Conservation (phyloP, 2,329 filamentous ascomycete genomes). For the Neonectria sp. region DNA sequence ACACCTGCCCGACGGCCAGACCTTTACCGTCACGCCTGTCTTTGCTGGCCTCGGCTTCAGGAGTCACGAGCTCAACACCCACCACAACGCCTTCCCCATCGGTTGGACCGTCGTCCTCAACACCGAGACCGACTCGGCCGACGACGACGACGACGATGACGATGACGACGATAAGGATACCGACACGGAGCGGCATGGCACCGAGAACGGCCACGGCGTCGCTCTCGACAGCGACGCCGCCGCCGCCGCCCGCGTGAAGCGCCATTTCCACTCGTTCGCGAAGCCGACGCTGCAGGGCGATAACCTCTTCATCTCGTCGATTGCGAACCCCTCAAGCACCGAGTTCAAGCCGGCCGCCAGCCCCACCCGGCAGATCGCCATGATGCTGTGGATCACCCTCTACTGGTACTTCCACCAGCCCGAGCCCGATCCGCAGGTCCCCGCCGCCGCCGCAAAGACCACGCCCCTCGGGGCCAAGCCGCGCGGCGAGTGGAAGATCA, state of each 20-base stretch:
- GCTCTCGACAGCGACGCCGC: conserved; percentile 26
- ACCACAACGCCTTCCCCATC: conserved; percentile 81
- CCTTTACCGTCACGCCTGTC: conserved; percentile 84
- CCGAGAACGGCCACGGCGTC: conserved; percentile 39
- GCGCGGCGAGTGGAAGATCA: conserved; percentile 88
- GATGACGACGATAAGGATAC: conserved; percentile 47
- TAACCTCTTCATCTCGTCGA: conserved; percentile 91
- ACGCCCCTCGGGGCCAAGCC: conserved; percentile 82
- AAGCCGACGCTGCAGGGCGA: conserved; percentile 84
- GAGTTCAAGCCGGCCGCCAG: conserved; percentile 87
- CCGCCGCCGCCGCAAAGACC: conserved; percentile 72
- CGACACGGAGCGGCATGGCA: conserved; percentile 30
- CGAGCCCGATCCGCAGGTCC: conserved; percentile 76
- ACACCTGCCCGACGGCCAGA: conserved; percentile 90
- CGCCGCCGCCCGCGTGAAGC: conserved; percentile 32
- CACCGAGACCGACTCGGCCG: conserved; percentile 63
- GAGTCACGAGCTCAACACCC: conserved; percentile 79
- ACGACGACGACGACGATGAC: conserved; percentile 48
- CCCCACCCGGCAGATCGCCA: conserved; percentile 89
- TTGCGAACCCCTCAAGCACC: conserved; percentile 84
- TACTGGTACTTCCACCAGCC: conserved; percentile 98
- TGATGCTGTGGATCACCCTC: conserved; percentile 96
- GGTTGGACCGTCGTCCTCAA: conserved; percentile 94
- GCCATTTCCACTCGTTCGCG: conserved; percentile 65
- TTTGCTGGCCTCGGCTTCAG: conserved; percentile 96